Percentiles rank a stretch among this genome's conserved stretches.
Conservation (phyloP, 2,329 filamentous ascomycete genomes). For the Rhinocladiella similis region DNA sequence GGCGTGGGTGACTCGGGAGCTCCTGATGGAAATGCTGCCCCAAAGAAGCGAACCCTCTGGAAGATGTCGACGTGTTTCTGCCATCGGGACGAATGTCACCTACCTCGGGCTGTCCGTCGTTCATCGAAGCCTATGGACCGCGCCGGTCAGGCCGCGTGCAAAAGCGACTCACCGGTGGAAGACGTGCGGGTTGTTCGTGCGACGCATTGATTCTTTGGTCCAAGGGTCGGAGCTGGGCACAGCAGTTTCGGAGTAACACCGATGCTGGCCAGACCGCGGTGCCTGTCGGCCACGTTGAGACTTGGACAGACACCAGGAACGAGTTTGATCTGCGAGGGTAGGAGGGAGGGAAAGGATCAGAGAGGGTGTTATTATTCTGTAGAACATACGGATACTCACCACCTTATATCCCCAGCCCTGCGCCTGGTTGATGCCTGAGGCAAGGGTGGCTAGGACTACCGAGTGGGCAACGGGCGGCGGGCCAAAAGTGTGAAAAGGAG, state of each 20-base stretch:
- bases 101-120: neutral
- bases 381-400: too few species aligned
- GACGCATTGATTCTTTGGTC: neutral
- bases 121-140: neutral
- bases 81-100: neutral
- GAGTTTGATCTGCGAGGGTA: constrained; percentile 3
- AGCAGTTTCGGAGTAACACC: neutral
- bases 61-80: constrained; percentile 21
- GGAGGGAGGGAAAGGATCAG: neutral
- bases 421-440: constrained; percentile 24
- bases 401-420: neutral
- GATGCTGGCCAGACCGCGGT: neutral
- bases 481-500: constrained; percentile 1
- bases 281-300: neutral
- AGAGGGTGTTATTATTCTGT: too few species aligned
- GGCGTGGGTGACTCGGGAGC: neutral
- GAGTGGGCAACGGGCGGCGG: neutral
- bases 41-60: constrained; percentile 19
- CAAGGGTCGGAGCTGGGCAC: neutral
- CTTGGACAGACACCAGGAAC: neutral
- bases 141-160: neutral
- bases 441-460: constrained; percentile 15
- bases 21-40: constrained; percentile 3
- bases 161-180: neutral
- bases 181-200: neutral